Evolutionary conservation across 2,329 filamentous ascomycete species (phyloP).

Genomic region (Pseudogymnoascus sp.): DNA sequence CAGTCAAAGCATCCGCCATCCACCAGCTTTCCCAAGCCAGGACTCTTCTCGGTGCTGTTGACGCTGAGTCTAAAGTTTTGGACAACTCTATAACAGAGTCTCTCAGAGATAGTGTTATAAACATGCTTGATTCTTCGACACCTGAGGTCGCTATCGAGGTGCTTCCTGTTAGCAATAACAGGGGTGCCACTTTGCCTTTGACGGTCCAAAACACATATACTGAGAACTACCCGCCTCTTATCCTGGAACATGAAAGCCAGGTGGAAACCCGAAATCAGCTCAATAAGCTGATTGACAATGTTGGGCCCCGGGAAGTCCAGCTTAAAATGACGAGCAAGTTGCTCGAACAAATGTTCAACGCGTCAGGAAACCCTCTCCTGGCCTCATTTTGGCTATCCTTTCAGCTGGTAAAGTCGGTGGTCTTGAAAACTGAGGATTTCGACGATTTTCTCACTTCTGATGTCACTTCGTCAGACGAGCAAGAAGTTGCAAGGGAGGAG

Average conservation of each 20-base stretch:
- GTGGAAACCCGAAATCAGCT: slow-evolving; percentile 52
- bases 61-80: slow-evolving; percentile 58
- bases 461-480: slow-evolving; percentile 31
- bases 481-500: slow-evolving; percentile 50
- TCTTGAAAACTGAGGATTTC: slow-evolving; percentile 45
- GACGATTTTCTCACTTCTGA: slow-evolving; percentile 61
- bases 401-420: slow-evolving; percentile 56
- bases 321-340: slow-evolving; percentile 58
- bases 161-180: slow-evolving; percentile 11
- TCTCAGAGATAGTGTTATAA: slow-evolving; percentile 65
- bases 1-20: slow-evolving; percentile 64
- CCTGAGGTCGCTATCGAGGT: slow-evolving; percentile 24
- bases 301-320: slow-evolving; percentile 52
- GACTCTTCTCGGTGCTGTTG: slow-evolving; percentile 54
- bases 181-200: slow-evolving; percentile 27
- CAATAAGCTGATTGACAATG: slow-evolving; percentile 46
- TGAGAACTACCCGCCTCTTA: slow-evolving; percentile 49
- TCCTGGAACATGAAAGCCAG: slow-evolving; percentile 61
- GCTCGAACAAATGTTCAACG: slow-evolving; percentile 54
- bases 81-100: slow-evolving; percentile 60
- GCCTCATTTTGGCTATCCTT: slow-evolving; percentile 77
- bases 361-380: slow-evolving; percentile 51
- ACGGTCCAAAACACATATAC: slow-evolving; percentile 17
- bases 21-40: slow-evolving; percentile 70
- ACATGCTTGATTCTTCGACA: slow-evolving; percentile 19